A percentile compares a stretch with the other conserved stretches of the same genome.
phyloP scores from a whole-genome alignment of 139 green algal genomes.

The Picochlorum sp. region DNA sequence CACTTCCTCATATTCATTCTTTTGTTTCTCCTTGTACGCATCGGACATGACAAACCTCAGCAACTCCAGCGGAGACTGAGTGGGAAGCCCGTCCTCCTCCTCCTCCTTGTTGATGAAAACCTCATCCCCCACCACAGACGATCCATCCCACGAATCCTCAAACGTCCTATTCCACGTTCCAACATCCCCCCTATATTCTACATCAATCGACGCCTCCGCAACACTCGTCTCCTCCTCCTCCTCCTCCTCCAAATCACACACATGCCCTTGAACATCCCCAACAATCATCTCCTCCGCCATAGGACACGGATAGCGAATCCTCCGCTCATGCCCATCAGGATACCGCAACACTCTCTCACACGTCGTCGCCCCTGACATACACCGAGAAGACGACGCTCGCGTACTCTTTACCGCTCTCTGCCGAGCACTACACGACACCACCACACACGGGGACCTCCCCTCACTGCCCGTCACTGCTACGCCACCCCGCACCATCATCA shows the following conservation, averaged over 20 bases:
- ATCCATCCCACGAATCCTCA: neutral
- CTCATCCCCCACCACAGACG: constrained; percentile 14
- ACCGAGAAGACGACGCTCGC: too few relatives aligned
- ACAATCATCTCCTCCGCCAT: neutral
- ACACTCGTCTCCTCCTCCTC: neutral
- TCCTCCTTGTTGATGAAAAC: too few relatives aligned
- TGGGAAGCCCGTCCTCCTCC: neutral
- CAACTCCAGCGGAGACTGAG: constrained; percentile 21
- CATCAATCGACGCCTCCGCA: neutral
- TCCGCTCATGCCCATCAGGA: constrained; percentile 40
- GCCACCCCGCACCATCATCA: too few relatives aligned
- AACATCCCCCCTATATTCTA: neutral
- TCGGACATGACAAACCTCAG: constrained; percentile 32
- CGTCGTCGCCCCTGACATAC: neutral
- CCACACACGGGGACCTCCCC: too few relatives aligned
- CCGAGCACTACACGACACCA: too few relatives aligned
- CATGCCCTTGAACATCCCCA: neutral
- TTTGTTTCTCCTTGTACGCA: constrained; percentile 24
- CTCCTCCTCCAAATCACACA: constrained; percentile 6
- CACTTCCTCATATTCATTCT: constrained; percentile 23
- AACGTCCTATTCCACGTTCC: neutral
- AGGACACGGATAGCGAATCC: constrained; percentile 39
- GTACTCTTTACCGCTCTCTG: too few relatives aligned
- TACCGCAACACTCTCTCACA: constrained; percentile 44
- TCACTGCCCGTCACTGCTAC: too few relatives aligned